Evolutionary conservation across 768 basidiomycete species (phyloP), one percentile per base, ranked within the genome.

Genomic region (Calocera cornea): DNA sequence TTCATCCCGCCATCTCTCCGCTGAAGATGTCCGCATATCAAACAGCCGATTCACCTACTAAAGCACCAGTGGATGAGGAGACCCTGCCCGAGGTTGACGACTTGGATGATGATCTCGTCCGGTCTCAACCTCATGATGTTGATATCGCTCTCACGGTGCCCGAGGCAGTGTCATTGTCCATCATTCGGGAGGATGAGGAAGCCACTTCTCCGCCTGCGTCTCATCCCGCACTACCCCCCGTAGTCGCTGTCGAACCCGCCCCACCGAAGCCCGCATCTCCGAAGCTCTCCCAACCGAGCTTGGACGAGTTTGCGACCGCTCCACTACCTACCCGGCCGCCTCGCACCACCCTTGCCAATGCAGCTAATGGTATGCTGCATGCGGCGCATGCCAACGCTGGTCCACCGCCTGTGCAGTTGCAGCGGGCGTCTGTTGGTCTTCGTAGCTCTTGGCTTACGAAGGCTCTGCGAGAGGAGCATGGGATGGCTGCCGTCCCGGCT

Each of bases 351-450:
- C 24, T 47, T 17, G 44, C 8, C 14, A 38, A 38, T 47, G 19
- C 44, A 8, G 44, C 8, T 17, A 17, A 47, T 19, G 44, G 8
- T 7, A 47, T 47, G 44, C 19, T 24, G 44, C 44, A 24, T 47
- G 44, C 44, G 10, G 10, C 40, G 7, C 44, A 47, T 19, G 44
- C 44, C 19, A 47, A 47, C 24, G 44, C 19, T 7, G 44, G 47
- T 70, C 69, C 67, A 69, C 68, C 29, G 34, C 63, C 66, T 69
- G 70, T 2, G 69, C 71, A 19, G 69, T 66, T 0, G 65, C 71
- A 40, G 49, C 69, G n/a, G 22, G 24, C 60, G 8, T 33, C 22
- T 3, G 7, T 11, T 2, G 66, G 36, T 0, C 3, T 31, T 40
- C 68, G 11, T 68, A 47, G 44, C 24, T 47, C 44, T 19, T 47